Percentiles rank a stretch among this genome's conserved stretches.
Evolutionary conservation across 345 rosid species (phyloP).

Genomic region (Eucalyptus coolabah): DNA sequence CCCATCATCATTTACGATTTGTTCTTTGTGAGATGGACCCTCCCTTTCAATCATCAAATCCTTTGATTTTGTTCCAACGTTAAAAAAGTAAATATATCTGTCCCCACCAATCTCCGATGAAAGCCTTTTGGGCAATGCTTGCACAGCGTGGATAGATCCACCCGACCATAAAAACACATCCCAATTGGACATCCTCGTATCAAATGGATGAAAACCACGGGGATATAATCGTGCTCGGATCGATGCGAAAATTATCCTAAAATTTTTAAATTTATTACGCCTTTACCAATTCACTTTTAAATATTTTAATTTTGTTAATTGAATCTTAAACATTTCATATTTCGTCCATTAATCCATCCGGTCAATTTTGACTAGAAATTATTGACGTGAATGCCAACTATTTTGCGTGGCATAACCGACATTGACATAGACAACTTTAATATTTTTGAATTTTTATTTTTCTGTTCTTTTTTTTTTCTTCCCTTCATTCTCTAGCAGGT

Average conservation of each 20-base stretch:
- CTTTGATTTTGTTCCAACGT: neutral
- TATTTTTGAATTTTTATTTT: no score
- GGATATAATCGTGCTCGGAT: neutral
- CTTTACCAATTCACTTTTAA: no score
- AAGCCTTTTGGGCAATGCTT: neutral
- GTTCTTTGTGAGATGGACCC: neutral
- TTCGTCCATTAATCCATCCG: no score
- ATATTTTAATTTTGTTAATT: no score
- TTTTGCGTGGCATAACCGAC: no score
- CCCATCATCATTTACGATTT: neutral
- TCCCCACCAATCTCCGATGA: neutral
- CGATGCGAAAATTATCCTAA: no score
- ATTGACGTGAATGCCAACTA: accelerated
- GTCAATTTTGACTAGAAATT: no score
- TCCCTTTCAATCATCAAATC: neutral
- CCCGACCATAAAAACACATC: neutral
- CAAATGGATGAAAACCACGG: neutral
- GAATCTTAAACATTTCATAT: no score
- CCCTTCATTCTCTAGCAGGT: no score
- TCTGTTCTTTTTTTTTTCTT: no score
- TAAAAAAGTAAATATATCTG: neutral
- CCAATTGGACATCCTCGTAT: neutral
- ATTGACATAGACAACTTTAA: no score
- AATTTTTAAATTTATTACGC: accelerated
- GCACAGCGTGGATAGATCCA: neutral